Percentiles rank a stretch among this genome's conserved stretches.
phyloP scores from a whole-genome alignment of 73 alveolate genomes.

The Paramecium pentaurelia region DNA sequence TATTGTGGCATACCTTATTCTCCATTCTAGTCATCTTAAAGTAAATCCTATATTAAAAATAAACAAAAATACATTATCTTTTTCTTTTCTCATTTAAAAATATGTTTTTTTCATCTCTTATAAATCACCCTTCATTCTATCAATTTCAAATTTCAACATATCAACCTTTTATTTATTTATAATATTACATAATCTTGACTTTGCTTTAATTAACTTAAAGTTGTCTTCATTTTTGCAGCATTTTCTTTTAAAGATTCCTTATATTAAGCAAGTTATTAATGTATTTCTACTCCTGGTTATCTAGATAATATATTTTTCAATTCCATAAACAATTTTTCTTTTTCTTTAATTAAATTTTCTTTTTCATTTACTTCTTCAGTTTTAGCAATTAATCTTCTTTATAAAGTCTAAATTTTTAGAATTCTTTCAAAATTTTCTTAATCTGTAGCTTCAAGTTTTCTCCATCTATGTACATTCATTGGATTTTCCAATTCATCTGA shows the following conservation, averaged over 20 bases:
- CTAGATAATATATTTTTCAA: slow-evolving; percentile 98
- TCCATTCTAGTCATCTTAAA: background rate
- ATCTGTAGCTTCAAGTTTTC: slow-evolving; percentile 70
- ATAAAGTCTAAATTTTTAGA: slow-evolving; percentile 91
- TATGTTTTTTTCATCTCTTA: slow-evolving; percentile 70
- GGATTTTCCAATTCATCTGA: slow-evolving; percentile 96
- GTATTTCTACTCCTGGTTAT: slow-evolving; percentile 99
- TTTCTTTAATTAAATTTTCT: slow-evolving; percentile 97
- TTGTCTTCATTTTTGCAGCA: slow-evolving; percentile 88
- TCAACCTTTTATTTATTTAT: slow-evolving; percentile 60
- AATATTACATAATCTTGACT: slow-evolving; percentile 47
- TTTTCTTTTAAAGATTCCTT: slow-evolving; percentile 97
- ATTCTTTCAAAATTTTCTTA: slow-evolving; percentile 71
- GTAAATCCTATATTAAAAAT: background rate
- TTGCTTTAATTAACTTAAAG: slow-evolving; percentile 84
- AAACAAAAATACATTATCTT: slow-evolving; percentile 37
- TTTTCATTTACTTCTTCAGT: slow-evolving; percentile 97
- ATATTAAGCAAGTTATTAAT: slow-evolving; percentile 93
- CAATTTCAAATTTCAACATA: slow-evolving; percentile 82
- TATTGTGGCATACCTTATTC: background rate
- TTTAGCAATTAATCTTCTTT: slow-evolving; percentile 98
- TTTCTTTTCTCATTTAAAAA: slow-evolving; percentile 70
- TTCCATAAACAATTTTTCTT: slow-evolving; percentile 98
- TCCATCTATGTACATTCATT: slow-evolving; percentile 96
- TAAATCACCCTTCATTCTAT: slow-evolving; percentile 75